Conservation (phyloP, 805 yeast genomes). For the Starmerella etchellsii region DNA sequence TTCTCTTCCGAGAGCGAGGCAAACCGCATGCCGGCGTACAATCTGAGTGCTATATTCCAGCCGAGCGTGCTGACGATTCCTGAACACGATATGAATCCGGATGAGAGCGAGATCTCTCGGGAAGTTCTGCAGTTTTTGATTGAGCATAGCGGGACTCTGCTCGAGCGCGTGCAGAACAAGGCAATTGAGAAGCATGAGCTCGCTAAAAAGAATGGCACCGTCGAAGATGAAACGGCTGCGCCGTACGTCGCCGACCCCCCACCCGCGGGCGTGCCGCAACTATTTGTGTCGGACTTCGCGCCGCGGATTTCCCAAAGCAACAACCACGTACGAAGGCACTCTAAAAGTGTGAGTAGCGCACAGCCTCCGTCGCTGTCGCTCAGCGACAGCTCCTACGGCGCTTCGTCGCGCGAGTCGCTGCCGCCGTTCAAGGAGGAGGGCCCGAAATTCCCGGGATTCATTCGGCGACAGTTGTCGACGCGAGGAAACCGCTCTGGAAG, state of each 20-base stretch:
- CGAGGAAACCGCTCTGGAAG: slow-evolving; percentile 1
- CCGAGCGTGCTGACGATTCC: slow-evolving; percentile 94
- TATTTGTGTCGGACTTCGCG: no score
- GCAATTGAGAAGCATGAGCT: slow-evolving; percentile 25
- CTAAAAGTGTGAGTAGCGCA: slow-evolving; percentile 24
- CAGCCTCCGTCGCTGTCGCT: slow-evolving; percentile 11
- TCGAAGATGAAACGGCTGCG: neutral
- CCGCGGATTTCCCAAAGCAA: no score
- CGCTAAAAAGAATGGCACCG: neutral
- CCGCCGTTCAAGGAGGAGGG: neutral
- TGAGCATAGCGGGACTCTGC: slow-evolving; percentile 65
- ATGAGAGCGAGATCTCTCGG: slow-evolving; percentile 78
- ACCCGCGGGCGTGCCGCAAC: no score
- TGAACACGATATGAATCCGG: slow-evolving; percentile 81
- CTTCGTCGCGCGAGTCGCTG: neutral
- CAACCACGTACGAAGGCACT: slow-evolving; percentile 23
- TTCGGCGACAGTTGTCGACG: slow-evolving; percentile 9
- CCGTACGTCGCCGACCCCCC: neutral
- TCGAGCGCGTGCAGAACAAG: slow-evolving; percentile 37
- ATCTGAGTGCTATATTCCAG: slow-evolving; percentile 91
- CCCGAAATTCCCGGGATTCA: slow-evolving; percentile 10
- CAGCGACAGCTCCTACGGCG: neutral
- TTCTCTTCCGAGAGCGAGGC: slow-evolving; percentile 66
- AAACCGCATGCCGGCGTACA: slow-evolving; percentile 84
- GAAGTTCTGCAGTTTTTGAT: slow-evolving; percentile 79